Evolutionary conservation across 495 filamentous ascomycete species (phyloP), one percentile per base, ranked within the genome.

Genomic region (Penicillium arizonense): DNA sequence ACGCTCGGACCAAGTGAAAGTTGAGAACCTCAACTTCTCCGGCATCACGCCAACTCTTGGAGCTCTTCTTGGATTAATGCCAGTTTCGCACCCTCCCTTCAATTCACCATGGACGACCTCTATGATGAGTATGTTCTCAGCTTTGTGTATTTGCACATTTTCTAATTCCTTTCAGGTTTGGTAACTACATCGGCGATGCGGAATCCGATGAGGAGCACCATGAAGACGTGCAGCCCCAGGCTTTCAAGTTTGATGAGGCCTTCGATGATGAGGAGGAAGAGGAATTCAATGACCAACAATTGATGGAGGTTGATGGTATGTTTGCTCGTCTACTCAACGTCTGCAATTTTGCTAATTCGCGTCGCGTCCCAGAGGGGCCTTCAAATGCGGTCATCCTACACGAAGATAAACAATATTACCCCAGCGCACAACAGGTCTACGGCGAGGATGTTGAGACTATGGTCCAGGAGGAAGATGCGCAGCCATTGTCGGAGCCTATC

Each of bases 331-430:
- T 9, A 10, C 13, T 13, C 28, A 5, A 4, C 8, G 9, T 43
- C 38, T 50, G 20, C n/a, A 16, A 42, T 36, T 7, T 33, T 60
- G 55, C 66, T 48, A 52, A 61, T 28, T 34, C 21, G 20, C 45
- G 46, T 47, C 44, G 37, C 33, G 32, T 45, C 76, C 77, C 86
- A 71, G 90, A 96, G 43, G 92, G 90, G n/a, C 90, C 94, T 16
- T 97, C 92, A 6, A 98, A 97, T 70, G 93, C 93, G 38, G 92
- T 98, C 30, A 79, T 98, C 44, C 81, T 98, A 28, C 95, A 98
- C 67, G 94, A 98, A 76, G 95, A 98, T 74, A 97, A 98, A 70
- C 94, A 97, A 74, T 98, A 98, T 65, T 98, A 98, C 64, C 95
- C 94, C 14, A 96, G 90, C 23, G 95, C 94, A 26, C 86, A 91